Evolutionary conservation across 805 yeast genomes (phyloP), one percentile per base, ranked within the genome.

Genomic region (Henningerozyma blattae): DNA sequence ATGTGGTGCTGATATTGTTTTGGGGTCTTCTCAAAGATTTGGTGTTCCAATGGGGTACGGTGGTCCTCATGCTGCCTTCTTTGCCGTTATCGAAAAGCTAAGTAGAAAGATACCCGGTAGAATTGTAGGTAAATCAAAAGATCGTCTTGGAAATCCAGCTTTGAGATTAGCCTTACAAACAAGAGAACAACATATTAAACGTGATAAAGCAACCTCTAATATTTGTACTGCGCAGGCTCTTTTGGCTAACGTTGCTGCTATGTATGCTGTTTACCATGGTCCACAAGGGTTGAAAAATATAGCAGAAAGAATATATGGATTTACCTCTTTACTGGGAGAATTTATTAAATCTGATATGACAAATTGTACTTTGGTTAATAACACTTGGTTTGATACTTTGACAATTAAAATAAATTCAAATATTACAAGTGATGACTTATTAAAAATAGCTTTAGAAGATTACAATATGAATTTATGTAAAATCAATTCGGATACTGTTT

Each of bases 31-130:
- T 4, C 98, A 91, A 67, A 70, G 98, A 58, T 85, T 91, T 48
- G 98, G 98, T 50, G 96, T 89, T 27, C 97, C 98, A 35, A 72
- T 89, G 65, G 98, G 97, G 5, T 91, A 76, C 54, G 98, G 98
- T 51, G 98, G 98, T 15, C 98, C 98, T 3, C 98, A 91, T 58
- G 97, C 98, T 31, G 98, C 95, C 1, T 91, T 84, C 62, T 87
- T 91, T 48, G 84, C 97, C 7, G 94, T 89, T 27, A 68, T 74
- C n/a, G 73, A 76, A 39, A 69, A 75, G 36, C 68, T 80, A 46
- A 83, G 84, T 53, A 75, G 98, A 54, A 91, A 87, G 59, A 85
- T 91, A 57, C 98, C 98, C 2, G 98, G 98, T 29, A 73, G 98
- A 63, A 72, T 91, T 36, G 87, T 91, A 35, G 98, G 98, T 52